These are phyloP conservation scores for Nicotiana paniculata DNA, from an alignment of 257 asterid genomes.

Conservation along the genomic window DNA sequence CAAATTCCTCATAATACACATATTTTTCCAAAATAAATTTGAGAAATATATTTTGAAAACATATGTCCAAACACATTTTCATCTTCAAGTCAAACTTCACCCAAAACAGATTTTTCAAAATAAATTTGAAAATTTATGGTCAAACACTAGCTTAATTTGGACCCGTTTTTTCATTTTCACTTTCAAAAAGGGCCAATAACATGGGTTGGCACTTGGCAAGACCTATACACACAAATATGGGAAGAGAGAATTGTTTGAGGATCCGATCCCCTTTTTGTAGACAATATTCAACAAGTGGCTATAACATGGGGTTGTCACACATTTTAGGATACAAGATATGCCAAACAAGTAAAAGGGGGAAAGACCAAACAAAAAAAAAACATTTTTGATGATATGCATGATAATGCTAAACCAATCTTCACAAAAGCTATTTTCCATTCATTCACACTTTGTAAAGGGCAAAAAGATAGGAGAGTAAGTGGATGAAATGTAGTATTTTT, in stretches of 20 bases:
- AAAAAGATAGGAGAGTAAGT: not conserved
- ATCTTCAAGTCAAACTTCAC: too few species aligned
- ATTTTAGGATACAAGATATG: constrained; percentile 1
- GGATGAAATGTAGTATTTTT: not conserved
- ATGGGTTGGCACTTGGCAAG: not conserved
- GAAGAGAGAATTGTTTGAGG: not conserved
- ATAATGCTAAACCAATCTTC: not conserved
- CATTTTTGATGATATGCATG: not conserved
- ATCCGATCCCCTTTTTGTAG: not conserved
- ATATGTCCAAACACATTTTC: too few species aligned
- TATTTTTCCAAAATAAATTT: too few species aligned
- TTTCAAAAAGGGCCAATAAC: not conserved
- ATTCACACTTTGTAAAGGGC: not conserved
- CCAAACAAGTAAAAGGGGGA: constrained; percentile 1
- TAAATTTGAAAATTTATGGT: too few species aligned
- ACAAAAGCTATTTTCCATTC: not conserved
- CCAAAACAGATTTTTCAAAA: too few species aligned
- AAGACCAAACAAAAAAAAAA: not conserved
- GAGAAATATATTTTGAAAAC: too few species aligned
- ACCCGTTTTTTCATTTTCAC: not conserved
- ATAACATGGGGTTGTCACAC: constrained; percentile 6
- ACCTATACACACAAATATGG: not conserved
- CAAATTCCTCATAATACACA: too few species aligned
- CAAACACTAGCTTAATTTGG: too few species aligned
- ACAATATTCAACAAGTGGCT: not conserved